Base-by-base conservation (phyloP, 108 stramenopile species). In the Nannochloropsis gaditana region DNA sequence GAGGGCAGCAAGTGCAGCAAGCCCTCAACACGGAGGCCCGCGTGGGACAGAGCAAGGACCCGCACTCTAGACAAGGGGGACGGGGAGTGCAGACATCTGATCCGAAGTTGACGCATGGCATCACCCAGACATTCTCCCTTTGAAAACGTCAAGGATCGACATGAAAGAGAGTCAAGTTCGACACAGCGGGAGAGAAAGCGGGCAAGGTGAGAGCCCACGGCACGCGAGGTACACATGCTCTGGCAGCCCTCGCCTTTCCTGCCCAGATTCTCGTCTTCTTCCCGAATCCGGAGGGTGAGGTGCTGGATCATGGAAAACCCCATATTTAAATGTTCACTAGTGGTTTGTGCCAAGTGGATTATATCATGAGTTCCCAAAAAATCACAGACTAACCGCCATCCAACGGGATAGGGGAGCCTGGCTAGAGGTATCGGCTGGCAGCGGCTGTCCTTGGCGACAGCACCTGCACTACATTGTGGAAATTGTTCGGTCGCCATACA, bases 221-320 rank as follows among this genome's bases (percentile, higher is more conserved):
- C n/a, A 15, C n/a, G 59, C 19, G 59, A 73, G 19, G 59, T 1
- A n/a, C 19, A 15, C 15, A n/a, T 15, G 19, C 19, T 73, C 2
- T n/a, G 3, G 5, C n/a, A 15, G n/a, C n/a, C n/a, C 19, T 8
- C 59, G 31, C 31, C 31, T 31, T 31, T 31, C 31, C 31, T 31
- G 8, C 59, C 59, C 19, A n/a, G 5, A n/a, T 73, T n/a, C n/a
- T 73, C 19, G n/a, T 73, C 59, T 3, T 15, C 59, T 15, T 73
- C 59, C 19, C n/a, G 19, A 73, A 73, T 15, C 19, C 59, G 59
- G 59, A 73, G 59, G 59, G n/a, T n/a, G n/a, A 73, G 59, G 59
- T 73, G 59, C 59, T 73, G 59, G 59, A 73, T 2, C 59, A 73
- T 73, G 59, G 59, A 73, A 8, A 73, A 73, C 59, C 59, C 59